Base-by-base conservation (phyloP, 306 rosid species). In the Ceratonia siliqua region DNA sequence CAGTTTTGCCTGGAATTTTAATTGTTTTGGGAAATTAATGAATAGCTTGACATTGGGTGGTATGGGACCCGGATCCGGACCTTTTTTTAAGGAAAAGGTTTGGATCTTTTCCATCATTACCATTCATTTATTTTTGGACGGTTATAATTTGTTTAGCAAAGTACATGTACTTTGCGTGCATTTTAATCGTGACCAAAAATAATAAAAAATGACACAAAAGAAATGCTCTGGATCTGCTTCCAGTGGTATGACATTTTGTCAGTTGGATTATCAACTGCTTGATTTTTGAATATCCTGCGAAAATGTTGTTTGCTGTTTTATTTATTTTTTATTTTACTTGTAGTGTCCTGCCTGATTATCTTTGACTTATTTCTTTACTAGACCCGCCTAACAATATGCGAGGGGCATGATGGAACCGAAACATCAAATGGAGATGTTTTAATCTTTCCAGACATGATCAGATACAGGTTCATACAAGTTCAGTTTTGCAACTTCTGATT, bases 341-440 rank as follows among this genome's bases (percentile, higher is more conserved):
- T 63, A 6, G 39, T 30, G 3, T 54, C 39, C 15, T 21, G 13
- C 15, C 62, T 25, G 66, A 70, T 69, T 71, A n/a, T 25, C 45
- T 45, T 63, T 12, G 56, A 55, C 70, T 74, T 73, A 17, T 50
- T 32, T 78, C 61, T 76, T 79, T 67, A 72, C 30, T 82, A 94
- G 98, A 94, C 92, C 43, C 89, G 90, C 45, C 82, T 94, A 46
- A 91, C 98, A 14, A 94, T 94, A 73, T 94, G 97, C 2, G 97
- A 94, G 88, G 98, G 98, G 33, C 89, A 91, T 33, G 98, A 94
- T 53, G 97, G 94, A 58, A 89, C 97, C 21, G 97, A 94, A 82
- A 94, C 96, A 62, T 91, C 98, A 20, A 94, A 94, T 80, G 98
- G 98, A 24, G 98, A 94, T 85, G 94, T 94, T 68, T 84, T 94